Evolutionary conservation across 73 alveolate genomes (phyloP).

Genomic region (Stentor roeselii): DNA sequence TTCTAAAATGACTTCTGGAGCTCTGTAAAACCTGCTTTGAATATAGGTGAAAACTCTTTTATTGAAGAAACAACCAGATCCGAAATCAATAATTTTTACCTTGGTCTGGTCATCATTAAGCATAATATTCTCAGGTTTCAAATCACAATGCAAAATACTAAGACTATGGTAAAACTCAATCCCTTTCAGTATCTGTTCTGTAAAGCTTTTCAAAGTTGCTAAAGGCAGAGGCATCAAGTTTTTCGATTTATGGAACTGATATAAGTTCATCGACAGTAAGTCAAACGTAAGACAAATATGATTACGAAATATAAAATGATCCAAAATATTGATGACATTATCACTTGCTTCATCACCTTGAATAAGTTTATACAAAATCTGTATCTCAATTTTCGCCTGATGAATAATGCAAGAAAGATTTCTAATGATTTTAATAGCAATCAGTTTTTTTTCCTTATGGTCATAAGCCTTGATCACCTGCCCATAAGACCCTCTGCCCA

Average conservation of each 20-base stretch:
- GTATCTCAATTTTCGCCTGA: neutral
- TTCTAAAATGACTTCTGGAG: slow-evolving; percentile 87
- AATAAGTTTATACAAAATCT: neutral
- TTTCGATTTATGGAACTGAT: neutral
- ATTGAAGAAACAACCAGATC: slow-evolving; percentile 34
- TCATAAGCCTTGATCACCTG: slow-evolving; percentile 6
- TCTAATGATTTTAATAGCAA: slow-evolving; percentile 2
- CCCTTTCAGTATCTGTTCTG: neutral
- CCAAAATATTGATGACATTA: neutral
- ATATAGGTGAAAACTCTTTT: slow-evolving; percentile 55
- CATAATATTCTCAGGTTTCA: slow-evolving; percentile 40
- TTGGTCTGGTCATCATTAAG: slow-evolving; percentile 13
- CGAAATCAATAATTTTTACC: slow-evolving; percentile 34
- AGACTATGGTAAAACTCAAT: neutral
- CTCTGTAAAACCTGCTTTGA: slow-evolving; percentile 86
- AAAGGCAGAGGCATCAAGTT: neutral
- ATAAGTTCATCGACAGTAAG: neutral
- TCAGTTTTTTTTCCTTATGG: slow-evolving; percentile 20
- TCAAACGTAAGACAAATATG: slow-evolving; percentile 10
- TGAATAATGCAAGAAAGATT: neutral
- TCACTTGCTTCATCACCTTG: neutral
- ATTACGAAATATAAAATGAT: slow-evolving; percentile 13
- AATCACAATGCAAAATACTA: slow-evolving; percentile 38
- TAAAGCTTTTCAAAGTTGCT: neutral
- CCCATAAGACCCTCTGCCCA: slow-evolving; percentile 19